Base-by-base conservation (phyloP, 768 basidiomycete genomes). In the Boletus barrowsii region DNA sequence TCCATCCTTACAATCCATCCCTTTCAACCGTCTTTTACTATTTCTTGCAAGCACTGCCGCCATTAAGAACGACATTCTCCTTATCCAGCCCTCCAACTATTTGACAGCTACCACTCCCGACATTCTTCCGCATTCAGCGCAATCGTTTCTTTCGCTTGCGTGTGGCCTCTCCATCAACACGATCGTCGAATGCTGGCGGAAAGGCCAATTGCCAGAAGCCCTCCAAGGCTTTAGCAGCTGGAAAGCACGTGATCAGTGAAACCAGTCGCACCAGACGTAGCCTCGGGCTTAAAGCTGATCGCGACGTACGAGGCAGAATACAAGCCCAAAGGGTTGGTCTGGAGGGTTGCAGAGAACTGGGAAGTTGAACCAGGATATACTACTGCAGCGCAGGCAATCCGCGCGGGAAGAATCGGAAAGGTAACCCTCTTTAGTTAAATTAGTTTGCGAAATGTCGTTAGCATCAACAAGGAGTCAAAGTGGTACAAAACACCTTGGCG, bases 201-300 rank as follows among this genome's bases (percentile, higher is more conserved):
- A n/a, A n/a, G n/a, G n/a, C n/a, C n/a, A n/a, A n/a, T n/a, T n/a
- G n/a, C n/a, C n/a, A n/a, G n/a, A n/a, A n/a, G n/a, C n/a, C n/a
- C n/a, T n/a, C n/a, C 53, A 81, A 79, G 62, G 80, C 82, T 0
- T 73, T 87, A 35, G 79, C 75, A 1, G 87, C 89, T 3, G 89
- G 92, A 26, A 96, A 95, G 72, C 89, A 94, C 65, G 90, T 95
- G 46, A 66, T 94, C 55, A 87, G 86, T 68, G 93, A 95, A 95
- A 65, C 93, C 93, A 7, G 79, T 93, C 14, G 90, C 84, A 4
- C 76, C 84, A 40, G 85, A 88, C 61, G 82, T 93, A 42, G 76
- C 77, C 29, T 72, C 73, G 3, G 92, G 87, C 0, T 70, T 82
- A 44, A 73, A 75, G 56, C 75, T 93, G 46, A 85, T 94, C 66